A percentile compares a stretch with the other conserved stretches of the same genome.
Evolutionary conservation across 2,329 filamentous ascomycete species (phyloP).

Genomic region (Apiospora sp.): DNA sequence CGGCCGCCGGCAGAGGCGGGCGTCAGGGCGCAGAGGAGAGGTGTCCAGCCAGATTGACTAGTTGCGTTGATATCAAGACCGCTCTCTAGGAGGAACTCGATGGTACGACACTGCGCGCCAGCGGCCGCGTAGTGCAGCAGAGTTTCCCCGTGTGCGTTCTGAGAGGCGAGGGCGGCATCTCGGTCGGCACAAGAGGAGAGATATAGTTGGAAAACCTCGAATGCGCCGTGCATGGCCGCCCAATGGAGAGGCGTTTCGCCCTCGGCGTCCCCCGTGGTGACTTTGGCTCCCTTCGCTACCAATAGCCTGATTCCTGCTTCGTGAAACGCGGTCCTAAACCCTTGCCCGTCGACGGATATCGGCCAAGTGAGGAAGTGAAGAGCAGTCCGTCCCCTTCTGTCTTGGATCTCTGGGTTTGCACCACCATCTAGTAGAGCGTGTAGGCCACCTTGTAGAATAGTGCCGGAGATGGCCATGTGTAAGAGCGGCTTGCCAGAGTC

Average conservation of each 20-base stretch:
- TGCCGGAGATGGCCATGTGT: neutral
- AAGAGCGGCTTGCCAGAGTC: neutral
- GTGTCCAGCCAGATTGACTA: constrained; percentile 41
- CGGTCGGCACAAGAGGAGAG: constrained; percentile 26
- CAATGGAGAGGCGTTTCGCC: constrained; percentile 37
- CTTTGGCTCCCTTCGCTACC: constrained; percentile 34
- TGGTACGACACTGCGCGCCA: constrained; percentile 32
- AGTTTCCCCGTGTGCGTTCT: constrained; percentile 36
- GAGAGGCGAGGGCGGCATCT: constrained; percentile 23
- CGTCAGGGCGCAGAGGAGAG: constrained; percentile 39
- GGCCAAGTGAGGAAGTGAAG: constrained; percentile 3
- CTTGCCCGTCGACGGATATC: neutral
- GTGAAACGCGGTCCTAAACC: constrained; percentile 22
- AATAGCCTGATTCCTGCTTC: constrained; percentile 33
- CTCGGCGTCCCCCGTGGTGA: constrained; percentile 30
- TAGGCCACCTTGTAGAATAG: neutral
- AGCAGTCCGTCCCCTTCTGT: neutral
- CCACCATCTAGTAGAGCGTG: constrained; percentile 10
- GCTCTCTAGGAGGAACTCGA: constrained; percentile 32
- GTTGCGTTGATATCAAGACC: constrained; percentile 35
- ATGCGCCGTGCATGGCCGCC: constrained; percentile 27
- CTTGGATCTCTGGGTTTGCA: neutral
- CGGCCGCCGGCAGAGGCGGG: constrained; percentile 16
- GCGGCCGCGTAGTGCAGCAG: constrained; percentile 42
- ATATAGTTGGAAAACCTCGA: neutral